Evolutionary conservation across 352 stramenopile species (phyloP).

Genomic region (Globisporangium nunn): DNA sequence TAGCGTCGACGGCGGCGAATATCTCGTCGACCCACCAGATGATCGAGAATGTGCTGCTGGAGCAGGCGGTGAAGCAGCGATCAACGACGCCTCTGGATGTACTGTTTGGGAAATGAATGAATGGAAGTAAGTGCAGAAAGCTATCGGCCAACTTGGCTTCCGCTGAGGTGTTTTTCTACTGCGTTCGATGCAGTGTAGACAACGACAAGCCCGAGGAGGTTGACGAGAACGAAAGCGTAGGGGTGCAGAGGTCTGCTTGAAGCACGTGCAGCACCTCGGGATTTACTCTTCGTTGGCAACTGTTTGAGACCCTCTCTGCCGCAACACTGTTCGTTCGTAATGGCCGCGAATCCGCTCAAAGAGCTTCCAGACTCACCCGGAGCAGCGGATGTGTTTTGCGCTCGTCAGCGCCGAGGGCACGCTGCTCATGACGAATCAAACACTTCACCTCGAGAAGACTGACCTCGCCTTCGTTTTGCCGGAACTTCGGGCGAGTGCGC

Average conservation of each 20-base stretch:
- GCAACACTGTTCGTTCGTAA: background rate
- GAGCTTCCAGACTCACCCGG: background rate
- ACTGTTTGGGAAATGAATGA: too few species aligned
- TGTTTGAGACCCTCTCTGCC: conserved; percentile 2
- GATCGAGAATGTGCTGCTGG: conserved; percentile 45
- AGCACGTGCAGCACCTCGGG: conserved; percentile 16
- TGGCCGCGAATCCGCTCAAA: conserved; percentile 3
- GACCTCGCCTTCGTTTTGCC: too few species aligned
- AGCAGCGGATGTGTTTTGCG: background rate
- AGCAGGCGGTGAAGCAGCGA: conserved; percentile 11
- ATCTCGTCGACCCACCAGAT: conserved; percentile 28
- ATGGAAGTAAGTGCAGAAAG: too few species aligned
- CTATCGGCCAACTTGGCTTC: too few species aligned
- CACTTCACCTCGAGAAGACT: too few species aligned
- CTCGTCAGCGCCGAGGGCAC: conserved; percentile 3
- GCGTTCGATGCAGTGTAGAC: too few species aligned
- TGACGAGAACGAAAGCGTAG: too few species aligned
- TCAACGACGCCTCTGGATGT: too few species aligned
- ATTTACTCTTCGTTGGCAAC: conserved; percentile 15
- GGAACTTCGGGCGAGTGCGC: too few species aligned
- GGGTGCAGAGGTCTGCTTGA: conserved; percentile 12
- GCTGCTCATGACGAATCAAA: background rate
- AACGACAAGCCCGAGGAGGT: too few species aligned
- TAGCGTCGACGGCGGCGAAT: conserved; percentile 26
- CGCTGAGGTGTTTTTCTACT: too few species aligned